Conservation (phyloP, 108 stramenopile genomes). For the Chaetoceros muelleri region DNA sequence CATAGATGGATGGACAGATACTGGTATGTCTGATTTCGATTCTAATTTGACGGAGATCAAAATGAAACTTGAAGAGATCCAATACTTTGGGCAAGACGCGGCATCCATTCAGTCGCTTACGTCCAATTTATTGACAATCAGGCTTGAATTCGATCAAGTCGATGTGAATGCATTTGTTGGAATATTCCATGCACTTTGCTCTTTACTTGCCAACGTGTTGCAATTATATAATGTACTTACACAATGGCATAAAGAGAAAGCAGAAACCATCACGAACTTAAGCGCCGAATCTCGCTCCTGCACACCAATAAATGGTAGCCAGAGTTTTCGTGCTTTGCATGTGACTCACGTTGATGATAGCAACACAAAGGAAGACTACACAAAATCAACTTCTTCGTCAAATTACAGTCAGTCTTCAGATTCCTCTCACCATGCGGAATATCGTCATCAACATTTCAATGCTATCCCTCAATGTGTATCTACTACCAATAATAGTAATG, state of each 20-base stretch:
- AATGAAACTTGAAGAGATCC: background rate
- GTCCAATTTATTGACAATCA: background rate
- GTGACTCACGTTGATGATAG: background rate
- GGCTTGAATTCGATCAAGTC: background rate
- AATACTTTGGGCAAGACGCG: background rate
- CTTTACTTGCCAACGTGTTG: background rate
- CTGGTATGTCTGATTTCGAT: background rate
- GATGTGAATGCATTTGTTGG: background rate
- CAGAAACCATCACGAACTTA: too few relatives aligned
- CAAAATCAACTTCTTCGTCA: background rate
- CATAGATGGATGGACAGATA: background rate
- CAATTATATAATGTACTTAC: background rate
- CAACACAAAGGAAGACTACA: background rate
- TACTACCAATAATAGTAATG: background rate
- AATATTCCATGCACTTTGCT: background rate
- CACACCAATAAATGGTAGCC: too few relatives aligned
- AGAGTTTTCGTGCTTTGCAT: too few relatives aligned
- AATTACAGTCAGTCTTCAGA: background rate
- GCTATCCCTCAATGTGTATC: background rate
- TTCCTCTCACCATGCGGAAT: background rate
- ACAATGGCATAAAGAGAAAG: conserved; percentile 2
- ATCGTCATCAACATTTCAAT: background rate
- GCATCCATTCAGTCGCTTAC: background rate
- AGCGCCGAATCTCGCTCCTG: too few relatives aligned
- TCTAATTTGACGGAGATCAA: background rate